Conservation (phyloP, 257 asterid species). For the Craterostigma plantagineum region DNA sequence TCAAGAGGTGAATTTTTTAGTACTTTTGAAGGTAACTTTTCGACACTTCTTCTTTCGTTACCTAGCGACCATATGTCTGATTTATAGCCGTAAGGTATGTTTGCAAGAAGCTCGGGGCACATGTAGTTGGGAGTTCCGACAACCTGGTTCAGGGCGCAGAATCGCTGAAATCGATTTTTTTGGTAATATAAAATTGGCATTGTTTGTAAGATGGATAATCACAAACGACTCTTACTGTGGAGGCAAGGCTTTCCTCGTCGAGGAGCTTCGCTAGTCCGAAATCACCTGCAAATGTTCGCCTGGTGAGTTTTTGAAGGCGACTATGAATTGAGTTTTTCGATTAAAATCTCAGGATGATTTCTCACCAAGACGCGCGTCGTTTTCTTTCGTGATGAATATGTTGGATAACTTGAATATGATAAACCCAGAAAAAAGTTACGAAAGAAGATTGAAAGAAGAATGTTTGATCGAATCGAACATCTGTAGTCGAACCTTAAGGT, state of each 20-base stretch:
- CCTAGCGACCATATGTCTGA: constrained; percentile 96
- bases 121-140: constrained; percentile 75
- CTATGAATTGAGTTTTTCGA: background rate
- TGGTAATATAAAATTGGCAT: too few species aligned
- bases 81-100: constrained; percentile 82
- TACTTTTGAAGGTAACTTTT: too few species aligned
- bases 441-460: background rate
- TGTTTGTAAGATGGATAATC: too few species aligned
- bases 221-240: constrained; percentile 41
- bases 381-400: constrained; percentile 69
- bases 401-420: constrained; percentile 49
- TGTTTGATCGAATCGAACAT: too few species aligned
- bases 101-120: constrained; percentile 92
- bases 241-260: constrained; percentile 54
- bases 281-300: constrained; percentile 36
- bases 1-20: too few species aligned
- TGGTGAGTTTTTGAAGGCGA: too few species aligned
- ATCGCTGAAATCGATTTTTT: background rate
- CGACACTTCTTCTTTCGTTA: constrained; percentile 9
- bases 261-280: constrained; percentile 82
- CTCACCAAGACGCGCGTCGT: constrained; percentile 76
- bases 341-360: constrained; percentile 7
- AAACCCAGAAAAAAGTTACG: constrained; percentile 11
- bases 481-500: constrained; percentile 69
- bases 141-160: constrained; percentile 26